Evolutionary conservation across 2,329 filamentous ascomycete genomes (phyloP).

Genomic region (Ceratocystis huliohia): DNA sequence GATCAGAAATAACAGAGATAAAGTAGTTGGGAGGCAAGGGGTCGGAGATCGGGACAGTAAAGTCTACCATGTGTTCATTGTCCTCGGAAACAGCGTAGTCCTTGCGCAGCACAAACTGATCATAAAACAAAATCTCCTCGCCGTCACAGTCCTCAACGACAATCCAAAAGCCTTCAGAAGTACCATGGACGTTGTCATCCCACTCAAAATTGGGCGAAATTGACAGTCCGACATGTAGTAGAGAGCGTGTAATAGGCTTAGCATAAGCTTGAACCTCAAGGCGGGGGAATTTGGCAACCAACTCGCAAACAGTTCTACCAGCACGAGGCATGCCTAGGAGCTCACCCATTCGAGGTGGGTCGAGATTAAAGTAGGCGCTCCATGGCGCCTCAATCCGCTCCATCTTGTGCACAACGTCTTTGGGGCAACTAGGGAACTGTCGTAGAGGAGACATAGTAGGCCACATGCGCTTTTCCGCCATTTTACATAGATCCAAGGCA

Average conservation of each 20-base stretch:
- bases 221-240: slow-evolving; percentile 79
- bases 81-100: slow-evolving; percentile 75
- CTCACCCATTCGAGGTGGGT: slow-evolving; percentile 92
- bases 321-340: slow-evolving; percentile 81
- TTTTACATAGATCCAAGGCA: slow-evolving; percentile 90
- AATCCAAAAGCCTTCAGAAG: slow-evolving; percentile 91
- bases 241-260: slow-evolving; percentile 84
- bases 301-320: slow-evolving; percentile 68
- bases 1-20: slow-evolving; percentile 82
- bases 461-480: slow-evolving; percentile 99
- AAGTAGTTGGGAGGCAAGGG: slow-evolving; percentile 99
- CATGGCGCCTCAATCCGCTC: slow-evolving; percentile 92
- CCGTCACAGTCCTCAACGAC: slow-evolving; percentile 95
- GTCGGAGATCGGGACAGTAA: slow-evolving; percentile 91
- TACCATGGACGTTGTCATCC: slow-evolving; percentile 81
- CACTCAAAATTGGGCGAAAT: slow-evolving; percentile 93
- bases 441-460: slow-evolving; percentile 93
- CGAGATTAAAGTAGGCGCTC: slow-evolving; percentile 88
- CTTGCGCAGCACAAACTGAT: slow-evolving; percentile 81
- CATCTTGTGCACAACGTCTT: slow-evolving; percentile 79
- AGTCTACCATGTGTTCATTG: slow-evolving; percentile 90
- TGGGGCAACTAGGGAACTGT: slow-evolving; percentile 72
- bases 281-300: slow-evolving; percentile 86
- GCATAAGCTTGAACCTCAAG: slow-evolving; percentile 87
- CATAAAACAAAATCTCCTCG: slow-evolving; percentile 88